These are phyloP conservation scores for Ganoderma boninense DNA, from an alignment of 1,284 basidiomycete species.

Conservation along the genomic window DNA sequence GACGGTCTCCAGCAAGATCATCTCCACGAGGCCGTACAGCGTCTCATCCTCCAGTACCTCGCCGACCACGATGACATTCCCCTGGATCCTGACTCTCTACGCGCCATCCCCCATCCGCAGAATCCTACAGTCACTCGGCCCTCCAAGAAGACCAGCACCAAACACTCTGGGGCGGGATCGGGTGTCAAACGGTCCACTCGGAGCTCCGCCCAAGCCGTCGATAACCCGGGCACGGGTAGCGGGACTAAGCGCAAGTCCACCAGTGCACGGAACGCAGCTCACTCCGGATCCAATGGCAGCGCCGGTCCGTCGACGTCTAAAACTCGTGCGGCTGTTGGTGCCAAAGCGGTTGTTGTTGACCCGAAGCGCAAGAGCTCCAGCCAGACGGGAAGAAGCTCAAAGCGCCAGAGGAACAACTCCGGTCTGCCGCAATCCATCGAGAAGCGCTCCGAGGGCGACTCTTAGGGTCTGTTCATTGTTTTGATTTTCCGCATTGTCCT, in stretches of 20 bases:
- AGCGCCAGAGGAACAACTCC: not conserved
- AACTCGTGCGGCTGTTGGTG: not conserved
- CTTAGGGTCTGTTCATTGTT: not conserved
- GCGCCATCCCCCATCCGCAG: not conserved
- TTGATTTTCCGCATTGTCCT: not conserved
- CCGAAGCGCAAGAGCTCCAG: not conserved
- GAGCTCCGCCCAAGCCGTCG: not conserved
- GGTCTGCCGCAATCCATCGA: not conserved
- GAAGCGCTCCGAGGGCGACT: not conserved
- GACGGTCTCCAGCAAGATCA: not conserved
- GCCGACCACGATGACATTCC: not conserved
- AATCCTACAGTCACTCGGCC: not conserved
- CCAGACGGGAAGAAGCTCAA: not conserved
- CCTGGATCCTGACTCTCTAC: not conserved
- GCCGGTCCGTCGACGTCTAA: not conserved
- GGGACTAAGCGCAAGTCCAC: not conserved
- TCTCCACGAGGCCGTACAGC: slow-evolving; percentile 5
- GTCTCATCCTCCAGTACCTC: slow-evolving; percentile 13
- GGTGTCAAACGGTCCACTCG: not conserved
- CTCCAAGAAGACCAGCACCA: not conserved
- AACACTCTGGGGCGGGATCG: not conserved
- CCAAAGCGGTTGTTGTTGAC: not conserved
- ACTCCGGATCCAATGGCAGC: not conserved
- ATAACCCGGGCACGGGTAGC: not conserved
- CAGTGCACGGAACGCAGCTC: not conserved